Evolutionary conservation across 108 stramenopile species (phyloP).

Genomic region (Nitzschia inconspicua): DNA sequence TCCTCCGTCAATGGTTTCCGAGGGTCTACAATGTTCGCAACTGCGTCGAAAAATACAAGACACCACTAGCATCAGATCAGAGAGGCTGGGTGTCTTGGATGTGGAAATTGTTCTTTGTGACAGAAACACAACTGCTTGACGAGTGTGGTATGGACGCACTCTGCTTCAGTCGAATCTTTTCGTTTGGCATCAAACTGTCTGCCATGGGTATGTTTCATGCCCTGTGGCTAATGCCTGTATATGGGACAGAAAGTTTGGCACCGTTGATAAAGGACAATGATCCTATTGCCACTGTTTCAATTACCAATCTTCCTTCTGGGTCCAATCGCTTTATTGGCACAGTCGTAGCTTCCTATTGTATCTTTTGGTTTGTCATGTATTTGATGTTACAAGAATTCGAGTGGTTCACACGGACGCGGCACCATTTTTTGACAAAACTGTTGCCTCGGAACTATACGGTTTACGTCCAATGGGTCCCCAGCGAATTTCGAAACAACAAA

Average conservation of each 20-base stretch:
- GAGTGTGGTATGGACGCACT: constrained; percentile 67
- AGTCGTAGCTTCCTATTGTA: constrained; percentile 50
- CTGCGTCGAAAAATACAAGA: constrained; percentile 36
- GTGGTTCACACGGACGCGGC: constrained; percentile 59
- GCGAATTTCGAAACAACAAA: constrained; percentile 34
- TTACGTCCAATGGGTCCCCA: constrained; percentile 48
- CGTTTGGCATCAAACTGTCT: constrained; percentile 50
- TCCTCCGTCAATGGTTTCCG: constrained; percentile 44
- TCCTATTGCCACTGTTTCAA: constrained; percentile 19
- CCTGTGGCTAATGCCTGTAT: constrained; percentile 40
- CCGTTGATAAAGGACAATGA: constrained; percentile 2
- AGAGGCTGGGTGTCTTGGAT: constrained; percentile 54
- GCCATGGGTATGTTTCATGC: constrained; percentile 45
- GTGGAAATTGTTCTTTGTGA: constrained; percentile 44
- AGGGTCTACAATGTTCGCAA: constrained; percentile 46
- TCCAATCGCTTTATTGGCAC: constrained; percentile 37
- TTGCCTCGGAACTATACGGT: constrained; percentile 38
- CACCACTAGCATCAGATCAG: constrained; percentile 38
- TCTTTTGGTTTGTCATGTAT: constrained; percentile 70
- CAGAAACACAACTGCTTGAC: constrained; percentile 49
- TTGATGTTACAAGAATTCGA: constrained; percentile 48
- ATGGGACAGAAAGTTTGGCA: constrained; percentile 15
- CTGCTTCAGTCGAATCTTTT: constrained; percentile 47
- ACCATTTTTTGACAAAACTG: constrained; percentile 37
- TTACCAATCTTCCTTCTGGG: constrained; percentile 47